phyloP scores from a whole-genome alignment of 2,329 filamentous ascomycete genomes.

The Arthrobotrys pseudoclavata region DNA sequence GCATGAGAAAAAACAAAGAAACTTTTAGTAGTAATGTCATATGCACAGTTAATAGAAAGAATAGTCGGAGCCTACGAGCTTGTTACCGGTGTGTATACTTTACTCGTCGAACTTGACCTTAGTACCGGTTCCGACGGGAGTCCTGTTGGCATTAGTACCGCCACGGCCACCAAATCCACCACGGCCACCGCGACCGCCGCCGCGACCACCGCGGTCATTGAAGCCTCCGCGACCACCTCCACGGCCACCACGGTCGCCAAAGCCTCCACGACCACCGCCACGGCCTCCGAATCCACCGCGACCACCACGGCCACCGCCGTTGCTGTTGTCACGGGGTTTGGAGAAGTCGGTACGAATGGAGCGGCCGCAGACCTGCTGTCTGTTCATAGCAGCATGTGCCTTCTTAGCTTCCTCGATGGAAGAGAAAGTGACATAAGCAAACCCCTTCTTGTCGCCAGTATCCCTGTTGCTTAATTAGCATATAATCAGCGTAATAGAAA shows the following conservation, averaged over 20 bases:
- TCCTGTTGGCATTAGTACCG: constrained; percentile 63
- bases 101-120: constrained; percentile 67
- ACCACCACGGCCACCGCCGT: constrained; percentile 69
- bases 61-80: constrained; percentile 2
- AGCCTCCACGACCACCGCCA: constrained; percentile 64
- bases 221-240: constrained; percentile 66
- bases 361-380: constrained; percentile 79
- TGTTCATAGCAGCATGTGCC: constrained; percentile 79
- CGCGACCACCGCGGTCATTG: constrained; percentile 55
- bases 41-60: constrained; percentile 10
- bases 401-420: constrained; percentile 85
- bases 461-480: constrained; percentile 71
- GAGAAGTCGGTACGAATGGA: constrained; percentile 86
- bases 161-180: constrained; percentile 67
- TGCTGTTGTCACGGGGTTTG: constrained; percentile 74
- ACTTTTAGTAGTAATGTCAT: constrained; percentile 43
- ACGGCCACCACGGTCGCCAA: constrained; percentile 65
- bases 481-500: background rate
- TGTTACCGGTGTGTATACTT: background rate
- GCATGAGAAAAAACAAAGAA: constrained; percentile 27
- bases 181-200: constrained; percentile 66
- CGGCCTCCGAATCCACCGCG: constrained; percentile 65
- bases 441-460: constrained; percentile 87
- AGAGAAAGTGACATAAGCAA: constrained; percentile 88
- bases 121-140: constrained; percentile 66